A percentile compares a stretch with the other conserved stretches of the same genome.
These are phyloP conservation scores for Fomitopsis betulina DNA, from an alignment of 1,284 basidiomycete species.

Conservation along the genomic window DNA sequence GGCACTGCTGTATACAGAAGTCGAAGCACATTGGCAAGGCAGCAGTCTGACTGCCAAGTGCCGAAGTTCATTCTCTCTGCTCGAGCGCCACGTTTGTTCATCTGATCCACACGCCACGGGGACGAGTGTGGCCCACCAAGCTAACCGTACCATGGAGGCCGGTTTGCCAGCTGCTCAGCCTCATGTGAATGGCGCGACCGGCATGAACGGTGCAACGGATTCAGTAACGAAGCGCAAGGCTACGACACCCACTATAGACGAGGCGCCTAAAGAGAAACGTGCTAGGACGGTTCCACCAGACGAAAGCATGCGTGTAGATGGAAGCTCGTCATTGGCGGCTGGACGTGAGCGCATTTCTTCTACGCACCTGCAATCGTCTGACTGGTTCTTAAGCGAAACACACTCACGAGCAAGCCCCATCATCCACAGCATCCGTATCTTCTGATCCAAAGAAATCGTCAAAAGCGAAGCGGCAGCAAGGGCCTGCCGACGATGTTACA, in stretches of 20 bases:
- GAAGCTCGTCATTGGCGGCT: slow-evolving; percentile 16
- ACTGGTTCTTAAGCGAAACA: neutral
- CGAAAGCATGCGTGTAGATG: slow-evolving; percentile 23
- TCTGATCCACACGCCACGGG: slow-evolving; percentile 28
- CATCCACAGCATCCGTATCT: neutral
- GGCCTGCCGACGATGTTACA: slow-evolving; percentile 3
- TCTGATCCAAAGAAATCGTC: slow-evolving; percentile 1
- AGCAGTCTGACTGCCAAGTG: slow-evolving; percentile 57
- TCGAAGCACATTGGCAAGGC: slow-evolving; percentile 73
- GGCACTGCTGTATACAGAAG: slow-evolving; percentile 78
- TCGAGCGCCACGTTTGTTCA: slow-evolving; percentile 66
- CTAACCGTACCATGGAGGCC: neutral
- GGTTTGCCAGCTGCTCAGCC: neutral
- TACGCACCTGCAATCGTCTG: neutral
- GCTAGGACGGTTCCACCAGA: slow-evolving; percentile 19
- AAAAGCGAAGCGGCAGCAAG: neutral
- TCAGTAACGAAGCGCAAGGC: slow-evolving; percentile 26
- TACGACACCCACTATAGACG: slow-evolving; percentile 21
- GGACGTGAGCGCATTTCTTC: slow-evolving; percentile 20
- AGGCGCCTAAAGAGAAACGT: slow-evolving; percentile 26
- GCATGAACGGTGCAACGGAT: slow-evolving; percentile 16
- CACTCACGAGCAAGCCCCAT: slow-evolving; percentile 1
- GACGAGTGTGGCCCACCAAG: neutral
- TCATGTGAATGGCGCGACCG: slow-evolving; percentile 2
- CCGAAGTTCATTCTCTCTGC: slow-evolving; percentile 62